Evolutionary conservation across 1,139 yeast genomes (phyloP).

Genomic region (Magnusiomyces tetraspermus): DNA sequence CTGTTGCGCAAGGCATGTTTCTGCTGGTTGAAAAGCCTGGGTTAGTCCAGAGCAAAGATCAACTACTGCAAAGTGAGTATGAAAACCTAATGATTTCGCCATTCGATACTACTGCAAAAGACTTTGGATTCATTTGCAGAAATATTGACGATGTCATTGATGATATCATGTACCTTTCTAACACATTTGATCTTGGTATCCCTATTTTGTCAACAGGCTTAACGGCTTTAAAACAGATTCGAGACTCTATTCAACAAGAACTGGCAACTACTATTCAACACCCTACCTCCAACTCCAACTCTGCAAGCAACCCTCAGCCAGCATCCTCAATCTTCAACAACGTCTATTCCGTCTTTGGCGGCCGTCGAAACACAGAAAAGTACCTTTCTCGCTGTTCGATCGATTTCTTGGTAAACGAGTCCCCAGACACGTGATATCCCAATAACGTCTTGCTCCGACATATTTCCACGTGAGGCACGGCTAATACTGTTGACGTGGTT

Average conservation of each 20-base stretch:
- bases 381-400: conserved; percentile 26
- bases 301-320: not conserved
- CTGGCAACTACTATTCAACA: not conserved
- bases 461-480: no score
- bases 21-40: conserved; percentile 18
- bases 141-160: conserved; percentile 25
- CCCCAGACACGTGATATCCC: no score
- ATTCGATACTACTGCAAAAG: conserved; percentile 18
- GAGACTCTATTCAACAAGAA: conserved; percentile 13
- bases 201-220: conserved; percentile 26
- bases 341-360: conserved; percentile 29
- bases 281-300: not conserved
- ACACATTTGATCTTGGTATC: conserved; percentile 21
- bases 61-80: no score
- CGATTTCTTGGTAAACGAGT: conserved; percentile 16
- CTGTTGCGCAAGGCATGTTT: conserved; percentile 27
- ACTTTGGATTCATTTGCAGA: conserved; percentile 16
- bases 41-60: not conserved
- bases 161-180: conserved; percentile 21
- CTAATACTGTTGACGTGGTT: no score
- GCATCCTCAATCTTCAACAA: conserved; percentile 12
- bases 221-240: conserved; percentile 23
- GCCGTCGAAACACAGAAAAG: conserved; percentile 25
- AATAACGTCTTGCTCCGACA: no score
- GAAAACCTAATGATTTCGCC: no score